Percentiles rank a stretch among this genome's conserved stretches.
These are phyloP conservation scores for Proliferodiscus dingleyae DNA, from an alignment of 2,329 filamentous ascomycete genomes.

Conservation along the genomic window DNA sequence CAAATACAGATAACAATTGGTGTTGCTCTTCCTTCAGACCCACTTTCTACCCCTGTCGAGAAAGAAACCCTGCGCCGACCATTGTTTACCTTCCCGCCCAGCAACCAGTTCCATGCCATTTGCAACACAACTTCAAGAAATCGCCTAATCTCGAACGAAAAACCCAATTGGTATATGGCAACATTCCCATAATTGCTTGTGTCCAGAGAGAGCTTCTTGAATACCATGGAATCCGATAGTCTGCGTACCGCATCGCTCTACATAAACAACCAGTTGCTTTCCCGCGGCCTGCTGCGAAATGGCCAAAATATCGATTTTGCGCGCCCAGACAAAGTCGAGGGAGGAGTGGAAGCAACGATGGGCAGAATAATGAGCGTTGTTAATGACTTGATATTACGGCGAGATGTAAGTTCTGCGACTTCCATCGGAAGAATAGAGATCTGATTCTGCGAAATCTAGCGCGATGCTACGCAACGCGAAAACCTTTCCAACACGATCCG, in stretches of 20 bases:
- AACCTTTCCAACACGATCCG: slow-evolving; percentile 74
- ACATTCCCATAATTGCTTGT: too few relatives aligned
- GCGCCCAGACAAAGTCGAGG: slow-evolving; percentile 58
- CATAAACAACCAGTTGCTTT: slow-evolving; percentile 68
- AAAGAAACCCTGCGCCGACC: too few relatives aligned
- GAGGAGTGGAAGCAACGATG: slow-evolving; percentile 65
- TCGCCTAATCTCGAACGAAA: too few relatives aligned
- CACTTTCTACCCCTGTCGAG: too few relatives aligned
- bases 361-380: slow-evolving; percentile 85
- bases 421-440: slow-evolving; percentile 1
- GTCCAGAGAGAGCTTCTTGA: neutral
- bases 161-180: too few relatives aligned
- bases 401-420: slow-evolving; percentile 62
- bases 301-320: slow-evolving; percentile 79
- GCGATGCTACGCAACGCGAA: slow-evolving; percentile 85
- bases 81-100: too few relatives aligned
- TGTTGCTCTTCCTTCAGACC: too few relatives aligned
- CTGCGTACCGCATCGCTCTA: slow-evolving; percentile 64
- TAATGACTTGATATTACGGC: slow-evolving; percentile 84
- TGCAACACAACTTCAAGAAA: too few relatives aligned
- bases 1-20: too few relatives aligned
- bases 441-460: slow-evolving; percentile 47
- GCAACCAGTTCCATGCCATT: too few relatives aligned
- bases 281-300: slow-evolving; percentile 60
- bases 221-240: slow-evolving; percentile 43